These are phyloP conservation scores for Aquilaria malaccensis DNA, from an alignment of 345 rosid species.

Conservation along the genomic window DNA sequence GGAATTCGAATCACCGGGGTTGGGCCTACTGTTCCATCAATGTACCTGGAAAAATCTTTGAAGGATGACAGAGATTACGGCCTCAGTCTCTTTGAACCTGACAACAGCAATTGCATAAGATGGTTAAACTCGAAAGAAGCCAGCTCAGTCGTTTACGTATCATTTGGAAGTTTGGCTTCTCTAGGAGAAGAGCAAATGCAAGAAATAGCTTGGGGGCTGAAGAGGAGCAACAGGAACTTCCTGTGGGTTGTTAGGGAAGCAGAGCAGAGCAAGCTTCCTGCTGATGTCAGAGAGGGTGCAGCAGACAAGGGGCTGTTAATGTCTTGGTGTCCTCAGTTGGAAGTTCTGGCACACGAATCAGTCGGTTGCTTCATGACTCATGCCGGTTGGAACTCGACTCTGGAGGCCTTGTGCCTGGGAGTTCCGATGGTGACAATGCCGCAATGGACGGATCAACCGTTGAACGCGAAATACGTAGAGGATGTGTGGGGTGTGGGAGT, in stretches of 20 bases:
- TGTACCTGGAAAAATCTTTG: constrained; percentile 40
- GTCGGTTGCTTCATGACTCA: constrained; percentile 49
- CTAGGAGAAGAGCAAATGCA: constrained; percentile 41
- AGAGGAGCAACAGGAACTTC: constrained; percentile 27
- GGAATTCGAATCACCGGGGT: constrained; percentile 29
- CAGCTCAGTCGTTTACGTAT: constrained; percentile 36
- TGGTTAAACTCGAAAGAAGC: constrained; percentile 46
- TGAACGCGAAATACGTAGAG: constrained; percentile 26
- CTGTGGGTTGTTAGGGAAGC: constrained; percentile 59
- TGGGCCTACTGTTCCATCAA: constrained; percentile 50
- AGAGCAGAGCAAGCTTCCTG: constrained; percentile 36
- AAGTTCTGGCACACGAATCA: constrained; percentile 41
- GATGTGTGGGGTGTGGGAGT: constrained; percentile 39
- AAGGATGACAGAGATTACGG: constrained; percentile 43
- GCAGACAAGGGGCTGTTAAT: constrained; percentile 35
- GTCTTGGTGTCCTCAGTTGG: constrained; percentile 44
- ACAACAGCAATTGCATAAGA: constrained; percentile 22
- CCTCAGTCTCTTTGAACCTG: constrained; percentile 37
- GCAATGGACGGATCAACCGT: constrained; percentile 26
- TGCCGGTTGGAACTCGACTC: constrained; percentile 59
- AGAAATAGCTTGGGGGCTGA: constrained; percentile 35
- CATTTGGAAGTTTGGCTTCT: constrained; percentile 43
- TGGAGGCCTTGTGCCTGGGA: constrained; percentile 52
- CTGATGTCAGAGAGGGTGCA: constrained; percentile 19
- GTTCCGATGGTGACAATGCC: constrained; percentile 39